These are phyloP conservation scores for Cercospora citrullina DNA, from an alignment of 2,329 filamentous ascomycete genomes.

Conservation along the genomic window DNA sequence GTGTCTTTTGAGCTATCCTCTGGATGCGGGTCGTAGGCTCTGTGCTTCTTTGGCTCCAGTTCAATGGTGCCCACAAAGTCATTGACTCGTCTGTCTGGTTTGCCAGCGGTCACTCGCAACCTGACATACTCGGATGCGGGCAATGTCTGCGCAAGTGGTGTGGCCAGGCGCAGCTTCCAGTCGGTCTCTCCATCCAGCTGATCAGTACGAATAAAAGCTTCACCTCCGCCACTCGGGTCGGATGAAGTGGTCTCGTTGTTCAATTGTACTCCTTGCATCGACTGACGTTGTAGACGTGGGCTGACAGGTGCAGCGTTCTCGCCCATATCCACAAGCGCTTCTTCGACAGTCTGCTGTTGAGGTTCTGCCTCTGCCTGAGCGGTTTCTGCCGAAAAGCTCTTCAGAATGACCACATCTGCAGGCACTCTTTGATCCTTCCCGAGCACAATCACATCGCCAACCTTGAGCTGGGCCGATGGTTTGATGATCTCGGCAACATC, in stretches of 20 bases:
- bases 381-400: slow-evolving; percentile 68
- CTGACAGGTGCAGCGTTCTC: slow-evolving; percentile 21
- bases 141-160: slow-evolving; percentile 79
- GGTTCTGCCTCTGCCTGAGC: slow-evolving; percentile 39
- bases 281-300: slow-evolving; percentile 34
- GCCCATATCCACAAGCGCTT: slow-evolving; percentile 31
- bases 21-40: slow-evolving; percentile 50
- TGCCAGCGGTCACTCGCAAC: slow-evolving; percentile 73
- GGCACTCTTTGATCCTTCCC: slow-evolving; percentile 90
- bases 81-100: slow-evolving; percentile 91
- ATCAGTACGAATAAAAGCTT: slow-evolving; percentile 96
- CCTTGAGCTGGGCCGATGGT: slow-evolving; percentile 83
- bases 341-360: slow-evolving; percentile 23
- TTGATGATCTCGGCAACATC: slow-evolving; percentile 64
- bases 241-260: slow-evolving; percentile 38
- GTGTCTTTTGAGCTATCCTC: slow-evolving; percentile 7
- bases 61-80: slow-evolving; percentile 91
- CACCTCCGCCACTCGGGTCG: slow-evolving; percentile 60
- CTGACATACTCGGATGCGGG: slow-evolving; percentile 67
- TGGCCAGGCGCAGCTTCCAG: slow-evolving; percentile 92
- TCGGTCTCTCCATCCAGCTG: slow-evolving; percentile 97
- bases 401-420: slow-evolving; percentile 89
- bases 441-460: slow-evolving; percentile 93
- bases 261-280: slow-evolving; percentile 21
- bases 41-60: slow-evolving; percentile 58